phyloP scores from a whole-genome alignment of 2,329 filamentous ascomycete species.

The Davidsoniella neocaledoniae region DNA sequence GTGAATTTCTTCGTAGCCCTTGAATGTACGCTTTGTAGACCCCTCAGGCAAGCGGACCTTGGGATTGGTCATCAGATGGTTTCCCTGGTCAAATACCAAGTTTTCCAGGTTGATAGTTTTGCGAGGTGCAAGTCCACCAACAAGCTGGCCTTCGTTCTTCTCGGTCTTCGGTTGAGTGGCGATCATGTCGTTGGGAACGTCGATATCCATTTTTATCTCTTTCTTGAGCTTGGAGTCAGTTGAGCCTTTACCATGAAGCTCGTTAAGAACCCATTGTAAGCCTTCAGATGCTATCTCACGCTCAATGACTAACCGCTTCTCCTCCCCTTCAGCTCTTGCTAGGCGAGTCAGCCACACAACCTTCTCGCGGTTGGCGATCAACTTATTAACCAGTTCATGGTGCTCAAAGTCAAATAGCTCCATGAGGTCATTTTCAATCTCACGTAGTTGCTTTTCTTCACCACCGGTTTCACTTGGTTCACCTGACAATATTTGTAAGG shows the following conservation, averaged over 20 bases:
- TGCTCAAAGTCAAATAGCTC: conserved; percentile 96
- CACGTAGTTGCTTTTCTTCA: conserved; percentile 69
- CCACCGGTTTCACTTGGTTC: conserved; percentile 52
- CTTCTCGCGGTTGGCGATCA: conserved; percentile 84
- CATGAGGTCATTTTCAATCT: conserved; percentile 97
- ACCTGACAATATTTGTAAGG: conserved; percentile 67
- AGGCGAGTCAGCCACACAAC: conserved; percentile 89
- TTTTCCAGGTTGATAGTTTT: conserved; percentile 90
- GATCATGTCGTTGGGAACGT: conserved; percentile 42
- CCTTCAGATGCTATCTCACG: conserved; percentile 84
- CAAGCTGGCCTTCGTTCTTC: conserved; percentile 47
- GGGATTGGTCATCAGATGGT: conserved; percentile 98
- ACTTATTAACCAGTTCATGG: conserved; percentile 76
- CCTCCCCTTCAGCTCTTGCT: conserved; percentile 64
- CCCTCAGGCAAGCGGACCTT: conserved; percentile 88
- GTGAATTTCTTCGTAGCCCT: conserved; percentile 97
- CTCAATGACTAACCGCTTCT: conserved; percentile 61
- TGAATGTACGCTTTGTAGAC: conserved; percentile 87
- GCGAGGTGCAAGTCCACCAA: conserved; percentile 72
- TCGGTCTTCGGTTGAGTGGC: conserved; percentile 33
- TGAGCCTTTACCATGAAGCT: conserved; percentile 59
- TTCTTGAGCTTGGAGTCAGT: conserved; percentile 45
- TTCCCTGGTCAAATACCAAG: conserved; percentile 90
- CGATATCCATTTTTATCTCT: conserved; percentile 93
- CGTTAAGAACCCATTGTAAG: conserved; percentile 70